These are phyloP conservation scores for Colletotrichum godetiae DNA, from an alignment of 2,329 filamentous ascomycete genomes.

Conservation along the genomic window DNA sequence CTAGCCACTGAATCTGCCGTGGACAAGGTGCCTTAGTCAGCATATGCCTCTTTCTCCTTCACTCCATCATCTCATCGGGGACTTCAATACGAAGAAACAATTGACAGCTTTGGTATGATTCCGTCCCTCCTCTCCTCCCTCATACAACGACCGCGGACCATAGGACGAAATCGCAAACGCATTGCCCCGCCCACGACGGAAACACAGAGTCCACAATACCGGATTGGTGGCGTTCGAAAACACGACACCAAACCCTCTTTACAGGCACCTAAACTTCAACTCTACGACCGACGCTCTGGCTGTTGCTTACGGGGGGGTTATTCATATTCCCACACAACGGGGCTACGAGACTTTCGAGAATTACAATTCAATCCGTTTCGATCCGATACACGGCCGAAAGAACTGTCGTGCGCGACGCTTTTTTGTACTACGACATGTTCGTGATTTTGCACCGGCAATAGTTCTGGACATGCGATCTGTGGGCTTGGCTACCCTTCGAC, in stretches of 20 bases:
- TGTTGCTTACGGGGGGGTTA: background rate
- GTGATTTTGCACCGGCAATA: background rate
- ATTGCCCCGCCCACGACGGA: background rate
- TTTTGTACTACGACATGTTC: constrained; percentile 16
- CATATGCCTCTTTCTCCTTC: background rate
- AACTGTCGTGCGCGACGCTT: background rate
- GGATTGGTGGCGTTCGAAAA: background rate
- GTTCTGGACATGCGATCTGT: constrained; percentile 19
- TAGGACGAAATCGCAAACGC: constrained; percentile 1
- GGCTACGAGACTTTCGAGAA: background rate
- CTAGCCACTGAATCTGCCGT: background rate
- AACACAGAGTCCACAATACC: background rate
- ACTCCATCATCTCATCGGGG: background rate
- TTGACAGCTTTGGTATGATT: background rate
- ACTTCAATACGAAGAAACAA: background rate
- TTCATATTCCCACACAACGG: background rate
- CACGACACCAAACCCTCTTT: background rate
- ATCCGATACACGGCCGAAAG: background rate
- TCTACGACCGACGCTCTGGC: background rate
- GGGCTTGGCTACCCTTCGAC: background rate
- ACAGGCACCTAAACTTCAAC: background rate
- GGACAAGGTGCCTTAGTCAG: background rate
- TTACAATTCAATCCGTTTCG: background rate
- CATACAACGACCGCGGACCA: background rate
- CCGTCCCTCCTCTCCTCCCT: background rate